These are phyloP conservation scores for Claviceps pazoutovae DNA, from an alignment of 2,329 filamentous ascomycete genomes.

Conservation along the genomic window DNA sequence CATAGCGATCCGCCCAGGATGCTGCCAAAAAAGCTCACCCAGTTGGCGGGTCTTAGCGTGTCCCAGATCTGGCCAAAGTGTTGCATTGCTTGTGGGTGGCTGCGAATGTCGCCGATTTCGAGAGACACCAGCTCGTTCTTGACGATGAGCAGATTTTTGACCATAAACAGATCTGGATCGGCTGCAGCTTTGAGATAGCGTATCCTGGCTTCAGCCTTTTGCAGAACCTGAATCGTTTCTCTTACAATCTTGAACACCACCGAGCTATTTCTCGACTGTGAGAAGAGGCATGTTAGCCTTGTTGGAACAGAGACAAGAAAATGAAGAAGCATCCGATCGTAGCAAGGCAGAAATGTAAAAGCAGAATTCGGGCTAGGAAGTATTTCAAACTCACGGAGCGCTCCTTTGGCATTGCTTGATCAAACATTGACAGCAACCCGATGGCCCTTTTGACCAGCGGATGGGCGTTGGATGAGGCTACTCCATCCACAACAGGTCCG, in stretches of 20 bases:
- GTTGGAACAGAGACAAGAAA: not conserved
- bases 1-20: constrained; percentile 43
- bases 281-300: not conserved
- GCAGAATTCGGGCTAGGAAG: no score
- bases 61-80: constrained; percentile 54
- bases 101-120: constrained; percentile 64
- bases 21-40: constrained; percentile 43
- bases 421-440: constrained; percentile 46
- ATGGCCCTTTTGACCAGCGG: constrained; percentile 44
- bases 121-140: constrained; percentile 95
- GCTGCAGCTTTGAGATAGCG: constrained; percentile 43
- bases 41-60: constrained; percentile 42
- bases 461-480: constrained; percentile 42
- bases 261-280: constrained; percentile 31
- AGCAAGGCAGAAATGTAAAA: no score
- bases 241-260: constrained; percentile 63
- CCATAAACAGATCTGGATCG: constrained; percentile 80
- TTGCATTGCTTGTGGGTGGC: constrained; percentile 35
- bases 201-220: constrained; percentile 60
- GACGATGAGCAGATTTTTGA: constrained; percentile 85
- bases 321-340: no score
- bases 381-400: constrained; percentile 35
- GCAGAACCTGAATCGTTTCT: constrained; percentile 73
- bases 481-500: constrained; percentile 31
- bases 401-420: constrained; percentile 50